Conservation (phyloP, 495 filamentous ascomycete genomes). For the Penicillium mononematosum region DNA sequence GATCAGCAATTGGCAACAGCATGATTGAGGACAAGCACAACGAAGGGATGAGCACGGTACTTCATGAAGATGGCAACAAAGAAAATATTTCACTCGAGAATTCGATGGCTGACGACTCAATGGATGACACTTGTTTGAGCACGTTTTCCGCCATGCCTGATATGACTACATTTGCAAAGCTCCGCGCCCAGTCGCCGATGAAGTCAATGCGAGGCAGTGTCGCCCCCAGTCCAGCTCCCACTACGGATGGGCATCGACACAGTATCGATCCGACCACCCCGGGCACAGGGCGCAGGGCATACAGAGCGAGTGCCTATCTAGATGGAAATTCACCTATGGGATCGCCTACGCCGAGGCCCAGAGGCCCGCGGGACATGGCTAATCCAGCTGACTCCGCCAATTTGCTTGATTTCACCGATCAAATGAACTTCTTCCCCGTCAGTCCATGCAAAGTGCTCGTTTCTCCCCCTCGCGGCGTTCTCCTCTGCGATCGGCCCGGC, state of each 20-base stretch:
- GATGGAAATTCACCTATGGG: slow-evolving; percentile 42
- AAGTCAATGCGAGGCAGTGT: slow-evolving; percentile 43
- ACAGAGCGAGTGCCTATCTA: slow-evolving; percentile 33
- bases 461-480: slow-evolving; percentile 49
- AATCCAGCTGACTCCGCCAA: slow-evolving; percentile 39
- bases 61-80: slow-evolving; percentile 32
- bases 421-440: slow-evolving; percentile 57
- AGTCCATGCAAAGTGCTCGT: slow-evolving; percentile 38
- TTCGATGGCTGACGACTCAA: slow-evolving; percentile 35
- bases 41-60: slow-evolving; percentile 47
- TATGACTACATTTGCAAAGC: slow-evolving; percentile 77
- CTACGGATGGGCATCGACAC: slow-evolving; percentile 18
- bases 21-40: slow-evolving; percentile 43
- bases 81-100: slow-evolving; percentile 26
- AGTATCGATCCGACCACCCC: slow-evolving; percentile 37
- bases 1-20: slow-evolving; percentile 33
- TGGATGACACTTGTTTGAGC: slow-evolving; percentile 83
- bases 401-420: slow-evolving; percentile 85
- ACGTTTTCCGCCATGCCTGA: slow-evolving; percentile 85
- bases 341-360: slow-evolving; percentile 61
- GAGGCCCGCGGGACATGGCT: slow-evolving; percentile 57
- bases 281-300: slow-evolving; percentile 30
- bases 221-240: slow-evolving; percentile 19
- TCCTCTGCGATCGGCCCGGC: slow-evolving; percentile 34
- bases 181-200: slow-evolving; percentile 57